phyloP scores from a whole-genome alignment of 345 rosid genomes.

The Anacardium occidentale region DNA sequence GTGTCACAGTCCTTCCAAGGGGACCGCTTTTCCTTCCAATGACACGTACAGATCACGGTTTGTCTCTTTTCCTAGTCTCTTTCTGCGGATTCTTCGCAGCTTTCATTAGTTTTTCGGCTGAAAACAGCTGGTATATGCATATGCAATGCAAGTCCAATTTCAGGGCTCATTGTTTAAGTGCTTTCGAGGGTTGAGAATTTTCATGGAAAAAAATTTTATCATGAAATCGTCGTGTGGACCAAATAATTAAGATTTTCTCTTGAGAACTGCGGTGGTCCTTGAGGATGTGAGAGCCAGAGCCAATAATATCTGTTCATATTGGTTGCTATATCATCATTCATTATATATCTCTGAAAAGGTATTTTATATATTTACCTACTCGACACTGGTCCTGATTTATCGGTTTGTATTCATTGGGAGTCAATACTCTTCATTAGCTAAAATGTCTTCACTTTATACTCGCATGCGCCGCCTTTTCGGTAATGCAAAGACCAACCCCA shows the following conservation, averaged over 20 bases:
- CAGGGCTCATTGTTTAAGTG: background rate
- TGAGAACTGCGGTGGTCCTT: too few species aligned
- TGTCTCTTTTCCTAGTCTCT: background rate
- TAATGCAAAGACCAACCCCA: background rate
- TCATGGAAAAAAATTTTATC: background rate
- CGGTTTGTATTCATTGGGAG: too few species aligned
- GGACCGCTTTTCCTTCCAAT: background rate
- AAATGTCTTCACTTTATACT: too few species aligned
- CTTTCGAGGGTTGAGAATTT: constrained; percentile 6
- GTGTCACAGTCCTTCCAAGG: background rate
- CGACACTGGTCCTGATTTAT: background rate
- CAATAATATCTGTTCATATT: background rate
- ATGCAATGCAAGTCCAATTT: background rate
- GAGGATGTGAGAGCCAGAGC: background rate
- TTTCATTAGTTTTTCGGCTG: background rate
- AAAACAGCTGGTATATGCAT: background rate
- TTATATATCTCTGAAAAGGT: background rate
- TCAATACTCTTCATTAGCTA: too few species aligned
- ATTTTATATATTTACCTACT: background rate
- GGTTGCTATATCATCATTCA: background rate
- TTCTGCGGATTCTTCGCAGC: background rate
- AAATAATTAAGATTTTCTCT: background rate
- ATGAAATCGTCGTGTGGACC: background rate
- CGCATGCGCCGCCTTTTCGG: too few species aligned
- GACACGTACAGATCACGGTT: background rate